Evolutionary conservation across 768 basidiomycete genomes (phyloP).

Genomic region (Hypsizygus marmoreus): DNA sequence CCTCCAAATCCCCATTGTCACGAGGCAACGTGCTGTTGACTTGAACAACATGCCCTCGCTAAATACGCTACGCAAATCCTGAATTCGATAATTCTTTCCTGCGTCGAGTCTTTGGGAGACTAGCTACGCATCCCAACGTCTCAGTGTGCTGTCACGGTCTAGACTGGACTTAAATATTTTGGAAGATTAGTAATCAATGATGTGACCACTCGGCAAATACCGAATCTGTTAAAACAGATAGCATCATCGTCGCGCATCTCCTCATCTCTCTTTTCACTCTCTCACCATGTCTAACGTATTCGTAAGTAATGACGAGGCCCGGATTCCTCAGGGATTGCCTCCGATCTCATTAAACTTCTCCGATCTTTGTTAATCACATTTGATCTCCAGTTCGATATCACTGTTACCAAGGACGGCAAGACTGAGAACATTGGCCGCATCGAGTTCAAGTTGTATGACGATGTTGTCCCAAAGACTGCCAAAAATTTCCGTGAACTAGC

Average conservation of each 20-base stretch:
- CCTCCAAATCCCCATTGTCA: too few relatives aligned
- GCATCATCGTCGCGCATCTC: conserved; percentile 14
- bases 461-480: conserved; percentile 72
- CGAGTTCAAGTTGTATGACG: conserved; percentile 85
- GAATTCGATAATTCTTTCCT: too few relatives aligned
- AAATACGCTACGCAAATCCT: too few relatives aligned
- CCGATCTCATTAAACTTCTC: conserved; percentile 2
- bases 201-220: conserved; percentile 15
- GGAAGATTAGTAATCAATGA: conserved; percentile 4
- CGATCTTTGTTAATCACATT: conserved; percentile 6
- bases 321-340: neutral
- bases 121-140: too few relatives aligned
- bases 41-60: too few relatives aligned
- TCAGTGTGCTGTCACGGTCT: too few relatives aligned
- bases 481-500: conserved; percentile 89
- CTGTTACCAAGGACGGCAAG: conserved; percentile 41
- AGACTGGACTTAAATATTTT: too few relatives aligned
- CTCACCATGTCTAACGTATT: conserved; percentile 39
- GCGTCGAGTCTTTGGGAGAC: too few relatives aligned
- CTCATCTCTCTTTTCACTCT: conserved; percentile 12
- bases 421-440: conserved; percentile 60
- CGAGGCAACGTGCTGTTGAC: too few relatives aligned
- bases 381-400: conserved; percentile 63
- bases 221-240: conserved; percentile 17
- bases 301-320: conserved; percentile 31